Conservation (phyloP, 306 rosid genomes). For the Inga laurina region DNA sequence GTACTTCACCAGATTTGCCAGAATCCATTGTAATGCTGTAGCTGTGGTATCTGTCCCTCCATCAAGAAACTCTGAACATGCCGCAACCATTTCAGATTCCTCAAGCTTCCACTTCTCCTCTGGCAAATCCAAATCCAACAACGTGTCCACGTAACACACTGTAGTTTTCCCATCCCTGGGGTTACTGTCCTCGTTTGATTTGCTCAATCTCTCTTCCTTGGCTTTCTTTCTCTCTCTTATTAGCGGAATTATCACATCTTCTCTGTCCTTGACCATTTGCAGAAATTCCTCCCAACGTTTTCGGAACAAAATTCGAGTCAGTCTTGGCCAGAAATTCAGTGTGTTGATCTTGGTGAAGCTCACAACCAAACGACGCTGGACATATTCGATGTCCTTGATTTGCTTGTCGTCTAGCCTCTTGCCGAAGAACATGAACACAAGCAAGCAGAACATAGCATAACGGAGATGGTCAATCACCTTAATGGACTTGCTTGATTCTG, state of each 20-base stretch:
- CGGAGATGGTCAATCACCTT: neutral
- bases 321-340: neutral
- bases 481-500: neutral
- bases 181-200: neutral
- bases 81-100: neutral
- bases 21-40: neutral
- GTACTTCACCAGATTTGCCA: conserved; percentile 9
- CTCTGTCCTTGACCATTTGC: neutral
- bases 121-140: neutral
- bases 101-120: neutral
- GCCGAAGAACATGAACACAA: conserved; percentile 10
- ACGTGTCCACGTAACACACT: neutral
- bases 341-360: neutral
- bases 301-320: neutral
- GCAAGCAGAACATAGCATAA: conserved; percentile 11
- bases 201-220: neutral
- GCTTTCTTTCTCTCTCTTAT: neutral
- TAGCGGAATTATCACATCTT: neutral
- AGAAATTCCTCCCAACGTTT: neutral
- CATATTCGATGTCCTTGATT: neutral
- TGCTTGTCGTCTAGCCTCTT: neutral
- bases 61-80: neutral
- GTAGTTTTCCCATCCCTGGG: neutral
- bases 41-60: conserved; percentile 12
- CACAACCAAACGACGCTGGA: neutral